Base-by-base conservation (phyloP, 2,329 filamentous ascomycete genomes). In the Colletotrichum ledebouriae region DNA sequence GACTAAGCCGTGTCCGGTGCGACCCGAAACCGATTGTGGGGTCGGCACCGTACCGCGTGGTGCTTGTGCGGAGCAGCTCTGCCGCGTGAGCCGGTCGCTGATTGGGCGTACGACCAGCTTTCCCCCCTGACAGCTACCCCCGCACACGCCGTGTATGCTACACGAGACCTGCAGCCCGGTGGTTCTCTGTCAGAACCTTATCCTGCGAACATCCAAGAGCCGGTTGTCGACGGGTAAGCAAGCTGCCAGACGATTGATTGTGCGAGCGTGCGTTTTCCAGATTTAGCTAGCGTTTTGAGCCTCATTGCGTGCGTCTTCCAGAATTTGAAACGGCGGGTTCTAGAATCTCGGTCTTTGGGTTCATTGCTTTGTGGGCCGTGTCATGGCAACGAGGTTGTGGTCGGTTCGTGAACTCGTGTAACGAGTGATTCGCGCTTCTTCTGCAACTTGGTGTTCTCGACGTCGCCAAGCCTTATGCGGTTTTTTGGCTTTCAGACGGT, bases 131-230 rank as follows among this genome's bases (percentile, higher is more conserved):
- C 25, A 57, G 52, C 37, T 50, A 29, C 39, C 63, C 59, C 64
- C 64, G 59, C 64, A 63, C 34, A 52, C 25, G 37, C 25, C 12
- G 15, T 6, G 37, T 67, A 17, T 63, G 64, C 64, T 58, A 63
- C 29, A 63, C 59, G 59, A 52, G 37, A 58, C 59, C 22, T 67
- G 59, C 63, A 67, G 44, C 59, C 29, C 20, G n/a, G 29, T 57
- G 49, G 17, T 20, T 39, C 46, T 42, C 10, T 57, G 59, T 67
- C 64, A 67, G 64, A 58, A 67, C 64, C 59, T 67, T 67, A 63
- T 46, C 20, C 50, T 25, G 17, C 15, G 2, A 57, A 12, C 25
- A 22, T 37, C 52, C 34, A 39, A 33, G 33, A 17, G 17, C 34
- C 34, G 33, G 34, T 37, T 37, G 33, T 55, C 20, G 9, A 49